Percentiles rank a stretch among this genome's conserved stretches.
phyloP scores from a whole-genome alignment of 73 alveolate species.

The Effrenium voratum region DNA sequence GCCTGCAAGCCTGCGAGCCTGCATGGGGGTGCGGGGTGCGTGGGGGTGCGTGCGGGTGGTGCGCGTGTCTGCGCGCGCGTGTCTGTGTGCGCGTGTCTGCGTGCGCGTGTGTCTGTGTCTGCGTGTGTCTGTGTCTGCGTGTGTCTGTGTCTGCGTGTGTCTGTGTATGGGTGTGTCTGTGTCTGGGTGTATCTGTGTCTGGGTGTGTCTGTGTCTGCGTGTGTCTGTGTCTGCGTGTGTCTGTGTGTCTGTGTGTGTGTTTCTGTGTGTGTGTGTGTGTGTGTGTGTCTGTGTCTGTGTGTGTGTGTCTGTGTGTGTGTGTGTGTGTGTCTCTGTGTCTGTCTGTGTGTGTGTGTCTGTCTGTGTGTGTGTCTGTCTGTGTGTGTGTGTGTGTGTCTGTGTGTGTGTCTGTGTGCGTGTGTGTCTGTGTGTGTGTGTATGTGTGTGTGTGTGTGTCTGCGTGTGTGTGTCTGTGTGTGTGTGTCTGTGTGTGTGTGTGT shows the following conservation, averaged over 20 bases:
- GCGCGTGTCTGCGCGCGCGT: background rate
- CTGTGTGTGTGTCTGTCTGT: conserved; percentile 8
- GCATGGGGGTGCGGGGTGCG: too few species aligned
- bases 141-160: conserved; percentile 2
- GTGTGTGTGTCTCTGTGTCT: conserved; percentile 16
- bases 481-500: conserved; percentile 10
- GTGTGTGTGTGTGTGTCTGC: conserved; percentile 2
- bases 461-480: conserved; percentile 37
- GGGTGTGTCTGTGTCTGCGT: background rate
- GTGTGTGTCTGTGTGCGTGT: background rate
- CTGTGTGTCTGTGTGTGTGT: conserved; percentile 3
- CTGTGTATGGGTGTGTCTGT: background rate
- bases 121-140: conserved; percentile 4
- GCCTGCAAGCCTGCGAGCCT: too few species aligned
- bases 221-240: conserved; percentile 23
- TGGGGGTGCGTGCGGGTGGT: too few species aligned
- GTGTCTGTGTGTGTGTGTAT: conserved; percentile 13
- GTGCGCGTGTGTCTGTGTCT: background rate
- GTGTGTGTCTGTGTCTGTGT: conserved; percentile 2
- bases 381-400: conserved; percentile 10
- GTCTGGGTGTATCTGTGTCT: background rate
- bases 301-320: conserved; percentile 5
- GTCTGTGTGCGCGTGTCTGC: background rate
- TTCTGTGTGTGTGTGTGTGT: conserved; percentile 7
- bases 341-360: conserved; percentile 10